Evolutionary conservation across 2,329 filamentous ascomycete species (phyloP), one percentile per base, ranked within the genome.

Genomic region (Ascochyta pisi): DNA sequence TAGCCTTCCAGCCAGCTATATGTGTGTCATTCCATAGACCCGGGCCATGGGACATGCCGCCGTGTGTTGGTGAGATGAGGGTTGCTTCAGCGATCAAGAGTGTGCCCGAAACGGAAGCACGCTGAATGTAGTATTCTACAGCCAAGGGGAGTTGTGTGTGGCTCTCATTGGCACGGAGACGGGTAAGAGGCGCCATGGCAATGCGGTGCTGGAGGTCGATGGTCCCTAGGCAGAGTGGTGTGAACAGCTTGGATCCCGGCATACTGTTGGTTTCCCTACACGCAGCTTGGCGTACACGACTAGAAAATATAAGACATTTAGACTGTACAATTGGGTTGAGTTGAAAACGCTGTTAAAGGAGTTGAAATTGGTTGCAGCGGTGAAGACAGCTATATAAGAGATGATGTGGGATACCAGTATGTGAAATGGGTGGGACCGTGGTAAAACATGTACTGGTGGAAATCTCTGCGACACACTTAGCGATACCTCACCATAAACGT

Each of bases 51-150:
- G 73, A 71, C 61, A 79, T 80, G 39, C 81, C 78, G 37, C 79
- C 80, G 9, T 78, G 76, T 43, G 76, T 70, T 1, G 74, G 67
- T 65, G 69, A 82, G 70, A 77, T 83, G 73, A 79, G 79, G 5
- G 81, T 83, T 1, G 79, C 84, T 70, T 88, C 86, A 2, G 80
- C 79, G 60, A 88, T 82, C 33, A 88, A 65, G 3, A 88, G 75
- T 0, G 83, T 86, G 16, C 84, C 84, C 1, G 79, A 78, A 2
- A 78, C 72, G 7, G 74, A 76, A 27, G 76, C 81, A 16, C 84
- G 79, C 63, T 86, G 83, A 3, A 69, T 73, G 67, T 86, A 85
- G 73, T 86, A 83, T 33, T 82, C 77, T 31, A 72, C 63, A 1
- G 78, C 76, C 19, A 71, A 53, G 6, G 65, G 66, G 1, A 62